A percentile compares a stretch with the other conserved stretches of the same genome.
phyloP scores from a whole-genome alignment of 225 moss, liverwort and hornwort genomes.

The Pseudoscleropodium purum region DNA sequence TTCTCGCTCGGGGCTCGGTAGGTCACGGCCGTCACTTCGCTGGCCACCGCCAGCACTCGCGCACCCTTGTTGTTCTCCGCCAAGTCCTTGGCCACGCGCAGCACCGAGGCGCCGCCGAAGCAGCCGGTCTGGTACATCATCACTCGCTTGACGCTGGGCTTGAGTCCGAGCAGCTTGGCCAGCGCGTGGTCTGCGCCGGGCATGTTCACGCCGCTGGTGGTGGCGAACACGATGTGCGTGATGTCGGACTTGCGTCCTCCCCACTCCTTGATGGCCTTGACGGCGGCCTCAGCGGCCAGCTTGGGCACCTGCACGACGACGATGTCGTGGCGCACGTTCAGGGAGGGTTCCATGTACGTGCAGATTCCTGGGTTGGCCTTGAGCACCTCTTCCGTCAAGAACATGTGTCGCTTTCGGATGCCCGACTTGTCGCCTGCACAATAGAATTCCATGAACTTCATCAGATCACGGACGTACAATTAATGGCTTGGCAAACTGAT shows the following conservation, averaged over 20 bases:
- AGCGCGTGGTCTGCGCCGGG: slow-evolving; percentile 42
- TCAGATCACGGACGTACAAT: neutral
- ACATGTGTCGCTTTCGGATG: slow-evolving; percentile 22
- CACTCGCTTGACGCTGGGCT: slow-evolving; percentile 25
- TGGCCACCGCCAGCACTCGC: slow-evolving; percentile 17
- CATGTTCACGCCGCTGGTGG: slow-evolving; percentile 15
- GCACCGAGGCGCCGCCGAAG: slow-evolving; percentile 1
- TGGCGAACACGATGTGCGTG: slow-evolving; percentile 12
- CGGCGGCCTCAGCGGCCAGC: slow-evolving; percentile 23
- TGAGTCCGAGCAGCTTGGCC: slow-evolving; percentile 32
- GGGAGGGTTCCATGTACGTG: slow-evolving; percentile 30
- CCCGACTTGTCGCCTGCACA: slow-evolving; percentile 36
- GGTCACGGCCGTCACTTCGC: slow-evolving; percentile 33
- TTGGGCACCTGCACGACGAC: slow-evolving; percentile 30
- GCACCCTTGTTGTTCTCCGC: slow-evolving; percentile 16
- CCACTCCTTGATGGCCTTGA: slow-evolving; percentile 36
- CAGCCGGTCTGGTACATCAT: neutral
- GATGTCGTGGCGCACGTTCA: slow-evolving; percentile 19
- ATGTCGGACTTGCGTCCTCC: neutral
- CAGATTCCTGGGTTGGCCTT: slow-evolving; percentile 36
- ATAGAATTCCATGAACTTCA: neutral
- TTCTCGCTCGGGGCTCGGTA: slow-evolving; percentile 41
- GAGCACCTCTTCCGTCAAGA: slow-evolving; percentile 22
- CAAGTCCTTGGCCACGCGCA: slow-evolving; percentile 11
- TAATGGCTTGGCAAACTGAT: neutral